These are phyloP conservation scores for Singerocomus inundabilis DNA, from an alignment of 1,284 basidiomycete genomes.

Conservation along the genomic window DNA sequence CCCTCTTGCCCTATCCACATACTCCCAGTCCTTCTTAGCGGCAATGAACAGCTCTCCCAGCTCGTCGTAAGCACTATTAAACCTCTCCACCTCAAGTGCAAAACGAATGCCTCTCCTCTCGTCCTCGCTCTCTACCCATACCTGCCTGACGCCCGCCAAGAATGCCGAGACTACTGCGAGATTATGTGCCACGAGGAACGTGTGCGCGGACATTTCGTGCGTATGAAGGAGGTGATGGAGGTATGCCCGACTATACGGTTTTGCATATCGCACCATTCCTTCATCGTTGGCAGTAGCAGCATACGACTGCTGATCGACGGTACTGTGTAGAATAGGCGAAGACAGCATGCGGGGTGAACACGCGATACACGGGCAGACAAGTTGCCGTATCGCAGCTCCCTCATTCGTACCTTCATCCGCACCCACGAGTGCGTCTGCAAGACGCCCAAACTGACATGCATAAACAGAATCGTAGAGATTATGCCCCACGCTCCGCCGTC, in stretches of 20 bases:
- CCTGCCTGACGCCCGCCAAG: constrained; percentile 52
- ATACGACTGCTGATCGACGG: constrained; percentile 38
- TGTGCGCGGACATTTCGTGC: constrained; percentile 82
- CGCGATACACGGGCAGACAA: constrained; percentile 56
- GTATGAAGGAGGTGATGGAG: constrained; percentile 80
- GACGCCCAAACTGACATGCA: constrained; percentile 54
- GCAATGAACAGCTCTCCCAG: constrained; percentile 44
- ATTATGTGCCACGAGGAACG: constrained; percentile 73
- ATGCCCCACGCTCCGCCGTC: constrained; percentile 55
- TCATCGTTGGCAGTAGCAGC: background rate
- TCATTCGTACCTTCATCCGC: constrained; percentile 10
- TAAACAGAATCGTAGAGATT: constrained; percentile 65
- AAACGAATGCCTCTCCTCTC: constrained; percentile 34
- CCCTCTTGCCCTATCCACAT: constrained; percentile 48
- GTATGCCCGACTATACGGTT: constrained; percentile 65
- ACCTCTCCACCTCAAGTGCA: constrained; percentile 48
- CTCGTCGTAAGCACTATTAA: constrained; percentile 53
- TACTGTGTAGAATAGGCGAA: constrained; percentile 47
- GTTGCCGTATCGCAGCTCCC: background rate
- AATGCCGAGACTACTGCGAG: constrained; percentile 63
- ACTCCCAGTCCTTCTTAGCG: constrained; percentile 54
- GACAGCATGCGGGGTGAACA: constrained; percentile 55
- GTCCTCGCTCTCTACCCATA: constrained; percentile 32
- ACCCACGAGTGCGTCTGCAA: constrained; percentile 45
- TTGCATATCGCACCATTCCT: constrained; percentile 11